A percentile compares a stretch with the other conserved stretches of the same genome.
Evolutionary conservation across 768 basidiomycete genomes (phyloP).

Genomic region (Lactifluus rugatus): DNA sequence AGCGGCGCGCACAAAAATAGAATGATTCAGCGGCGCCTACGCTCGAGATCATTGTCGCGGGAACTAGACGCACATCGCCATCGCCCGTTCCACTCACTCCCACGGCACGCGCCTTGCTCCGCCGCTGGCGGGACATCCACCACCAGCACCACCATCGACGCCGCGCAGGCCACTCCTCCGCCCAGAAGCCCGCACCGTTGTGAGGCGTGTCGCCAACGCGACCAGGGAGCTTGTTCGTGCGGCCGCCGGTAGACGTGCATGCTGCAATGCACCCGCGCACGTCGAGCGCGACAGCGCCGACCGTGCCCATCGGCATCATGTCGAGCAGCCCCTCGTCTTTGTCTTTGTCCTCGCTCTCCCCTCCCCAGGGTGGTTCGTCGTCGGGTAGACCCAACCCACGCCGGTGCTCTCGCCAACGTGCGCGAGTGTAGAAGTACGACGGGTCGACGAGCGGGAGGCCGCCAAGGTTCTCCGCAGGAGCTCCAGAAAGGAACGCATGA

Average conservation of each 20-base stretch:
- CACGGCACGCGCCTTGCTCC: slow-evolving; percentile 37
- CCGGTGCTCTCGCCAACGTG: slow-evolving; percentile 70
- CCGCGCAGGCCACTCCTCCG: slow-evolving; percentile 56
- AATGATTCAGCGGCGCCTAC: not conserved
- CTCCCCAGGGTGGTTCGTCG: slow-evolving; percentile 38
- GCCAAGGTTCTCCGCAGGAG: slow-evolving; percentile 52
- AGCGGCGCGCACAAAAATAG: not conserved
- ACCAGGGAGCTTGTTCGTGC: slow-evolving; percentile 75
- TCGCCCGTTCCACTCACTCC: slow-evolving; percentile 82
- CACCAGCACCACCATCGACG: slow-evolving; percentile 26
- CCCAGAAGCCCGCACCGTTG: slow-evolving; percentile 77
- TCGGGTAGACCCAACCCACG: slow-evolving; percentile 66
- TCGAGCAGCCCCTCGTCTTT: slow-evolving; percentile 35
- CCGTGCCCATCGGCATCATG: slow-evolving; percentile 63
- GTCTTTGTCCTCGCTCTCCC: slow-evolving; percentile 18
- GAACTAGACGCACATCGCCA: slow-evolving; percentile 52
- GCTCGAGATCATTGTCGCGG: not conserved
- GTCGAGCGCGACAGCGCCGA: slow-evolving; percentile 79
- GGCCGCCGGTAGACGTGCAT: slow-evolving; percentile 73
- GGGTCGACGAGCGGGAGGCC: slow-evolving; percentile 51
- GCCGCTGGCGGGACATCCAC: slow-evolving; percentile 34
- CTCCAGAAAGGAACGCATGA: slow-evolving; percentile 64
- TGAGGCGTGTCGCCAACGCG: slow-evolving; percentile 76
- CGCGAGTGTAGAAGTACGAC: slow-evolving; percentile 69
- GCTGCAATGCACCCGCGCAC: slow-evolving; percentile 59